These are phyloP conservation scores for Murraya paniculata DNA, from an alignment of 345 rosid genomes.

Conservation along the genomic window DNA sequence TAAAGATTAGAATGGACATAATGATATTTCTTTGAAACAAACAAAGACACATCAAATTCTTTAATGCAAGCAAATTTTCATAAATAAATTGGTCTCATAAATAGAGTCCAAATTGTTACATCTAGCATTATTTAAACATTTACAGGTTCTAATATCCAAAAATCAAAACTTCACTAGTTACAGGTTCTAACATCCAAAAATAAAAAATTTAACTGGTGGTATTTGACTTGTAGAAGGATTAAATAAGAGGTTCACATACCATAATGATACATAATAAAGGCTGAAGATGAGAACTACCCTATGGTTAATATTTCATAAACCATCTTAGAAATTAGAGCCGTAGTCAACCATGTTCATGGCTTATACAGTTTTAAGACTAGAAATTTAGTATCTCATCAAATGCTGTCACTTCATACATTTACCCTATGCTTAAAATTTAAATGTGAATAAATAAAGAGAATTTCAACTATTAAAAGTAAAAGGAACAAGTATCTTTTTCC, in stretches of 20 bases:
- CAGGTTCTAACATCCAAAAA: neutral
- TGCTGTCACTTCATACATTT: neutral
- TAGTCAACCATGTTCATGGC: neutral
- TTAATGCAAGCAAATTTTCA: constrained; percentile 1
- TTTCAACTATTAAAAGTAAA: neutral
- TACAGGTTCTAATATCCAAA: neutral
- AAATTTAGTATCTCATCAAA: neutral
- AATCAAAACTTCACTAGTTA: too few species aligned
- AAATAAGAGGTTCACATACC: neutral
- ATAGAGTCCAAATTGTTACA: neutral
- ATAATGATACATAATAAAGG: neutral
- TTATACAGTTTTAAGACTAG: neutral
- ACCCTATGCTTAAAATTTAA: neutral
- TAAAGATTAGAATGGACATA: neutral
- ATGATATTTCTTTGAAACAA: neutral
- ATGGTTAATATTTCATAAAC: neutral
- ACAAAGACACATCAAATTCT: neutral
- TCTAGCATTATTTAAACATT: neutral
- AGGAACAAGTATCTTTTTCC: neutral
- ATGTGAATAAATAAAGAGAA: neutral
- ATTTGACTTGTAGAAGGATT: neutral
- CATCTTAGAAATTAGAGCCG: neutral
- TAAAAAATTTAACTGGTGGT: neutral
- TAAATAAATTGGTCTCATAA: neutral
- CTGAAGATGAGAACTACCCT: neutral